These are phyloP conservation scores for Hygrocybe punicea DNA, from an alignment of 768 basidiomycete species.

Conservation along the genomic window DNA sequence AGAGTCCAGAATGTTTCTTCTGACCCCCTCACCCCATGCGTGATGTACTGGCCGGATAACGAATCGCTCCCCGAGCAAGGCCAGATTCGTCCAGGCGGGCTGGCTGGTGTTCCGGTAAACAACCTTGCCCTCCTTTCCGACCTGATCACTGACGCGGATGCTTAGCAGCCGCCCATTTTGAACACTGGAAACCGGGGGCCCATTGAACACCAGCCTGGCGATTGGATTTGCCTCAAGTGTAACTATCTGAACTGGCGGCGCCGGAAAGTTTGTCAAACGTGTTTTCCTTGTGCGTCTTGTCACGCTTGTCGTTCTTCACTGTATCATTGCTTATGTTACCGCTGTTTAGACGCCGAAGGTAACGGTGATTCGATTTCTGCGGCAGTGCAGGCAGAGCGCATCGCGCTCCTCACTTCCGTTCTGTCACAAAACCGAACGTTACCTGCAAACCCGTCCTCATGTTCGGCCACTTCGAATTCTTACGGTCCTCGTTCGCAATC, in stretches of 20 bases:
- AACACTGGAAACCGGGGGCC: constrained; percentile 88
- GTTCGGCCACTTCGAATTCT: constrained; percentile 15
- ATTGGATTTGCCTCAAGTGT: constrained; percentile 82
- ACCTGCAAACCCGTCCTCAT: constrained; percentile 10
- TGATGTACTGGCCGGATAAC: constrained; percentile 92
- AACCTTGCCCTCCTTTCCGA: constrained; percentile 3
- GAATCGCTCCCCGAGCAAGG: constrained; percentile 78
- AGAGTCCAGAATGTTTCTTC: constrained; percentile 74
- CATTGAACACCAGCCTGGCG: constrained; percentile 80
- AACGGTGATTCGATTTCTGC: constrained; percentile 85
- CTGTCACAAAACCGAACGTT: constrained; percentile 53
- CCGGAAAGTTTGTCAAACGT: constrained; percentile 86
- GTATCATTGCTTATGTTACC: constrained; percentile 7
- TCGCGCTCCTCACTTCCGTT: constrained; percentile 72
- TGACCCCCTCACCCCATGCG: constrained; percentile 68
- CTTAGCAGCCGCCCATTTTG: constrained; percentile 77
- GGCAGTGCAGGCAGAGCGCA: constrained; percentile 81
- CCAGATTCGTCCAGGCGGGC: constrained; percentile 63
- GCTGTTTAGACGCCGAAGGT: constrained; percentile 68
- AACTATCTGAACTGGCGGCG: constrained; percentile 87
- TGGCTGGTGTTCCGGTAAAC: constrained; percentile 55
- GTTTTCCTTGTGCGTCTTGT: constrained; percentile 66
- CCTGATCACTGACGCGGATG: not conserved
- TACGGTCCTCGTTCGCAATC: constrained; percentile 42
- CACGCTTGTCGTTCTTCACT: constrained; percentile 5